Conservation (phyloP, 2,329 filamentous ascomycete species). For the Pseudocercospora crystallina region DNA sequence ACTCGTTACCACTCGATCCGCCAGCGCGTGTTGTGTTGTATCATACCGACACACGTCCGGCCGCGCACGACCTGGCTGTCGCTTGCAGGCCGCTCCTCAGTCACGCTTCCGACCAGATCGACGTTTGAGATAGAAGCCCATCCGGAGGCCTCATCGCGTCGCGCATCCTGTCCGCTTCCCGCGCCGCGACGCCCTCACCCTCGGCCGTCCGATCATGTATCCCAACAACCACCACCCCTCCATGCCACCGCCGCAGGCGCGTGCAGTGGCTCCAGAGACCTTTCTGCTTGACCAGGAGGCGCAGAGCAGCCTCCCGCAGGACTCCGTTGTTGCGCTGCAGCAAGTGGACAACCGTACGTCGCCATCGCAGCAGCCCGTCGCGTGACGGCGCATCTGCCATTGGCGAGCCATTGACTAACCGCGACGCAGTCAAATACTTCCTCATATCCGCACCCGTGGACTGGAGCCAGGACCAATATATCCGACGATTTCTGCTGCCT, state of each 20-base stretch:
- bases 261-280: slow-evolving; percentile 80
- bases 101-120: slow-evolving; percentile 1
- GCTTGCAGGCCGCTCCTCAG: slow-evolving; percentile 15
- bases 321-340: slow-evolving; percentile 94
- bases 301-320: slow-evolving; percentile 91
- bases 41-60: slow-evolving; percentile 3
- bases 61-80: slow-evolving; percentile 24
- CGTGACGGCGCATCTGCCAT: neutral
- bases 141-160: neutral
- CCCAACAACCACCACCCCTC: slow-evolving; percentile 61
- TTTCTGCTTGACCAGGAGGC: slow-evolving; percentile 98
- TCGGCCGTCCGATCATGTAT: slow-evolving; percentile 42
- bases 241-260: slow-evolving; percentile 80
- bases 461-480: slow-evolving; percentile 96
- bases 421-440: slow-evolving; percentile 87
- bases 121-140: slow-evolving; percentile 14
- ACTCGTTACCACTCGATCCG: slow-evolving; percentile 12
- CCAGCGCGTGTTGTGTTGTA: neutral
- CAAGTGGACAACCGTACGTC: slow-evolving; percentile 93
- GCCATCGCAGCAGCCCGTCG: neutral
- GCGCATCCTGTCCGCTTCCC: slow-evolving; percentile 4
- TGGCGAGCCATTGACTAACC: slow-evolving; percentile 33
- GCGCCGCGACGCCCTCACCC: slow-evolving; percentile 1
- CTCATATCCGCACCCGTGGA: slow-evolving; percentile 97
- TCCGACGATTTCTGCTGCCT: slow-evolving; percentile 88